Conservation (phyloP, 1,139 yeast species). For the Kodamaea plutei region DNA sequence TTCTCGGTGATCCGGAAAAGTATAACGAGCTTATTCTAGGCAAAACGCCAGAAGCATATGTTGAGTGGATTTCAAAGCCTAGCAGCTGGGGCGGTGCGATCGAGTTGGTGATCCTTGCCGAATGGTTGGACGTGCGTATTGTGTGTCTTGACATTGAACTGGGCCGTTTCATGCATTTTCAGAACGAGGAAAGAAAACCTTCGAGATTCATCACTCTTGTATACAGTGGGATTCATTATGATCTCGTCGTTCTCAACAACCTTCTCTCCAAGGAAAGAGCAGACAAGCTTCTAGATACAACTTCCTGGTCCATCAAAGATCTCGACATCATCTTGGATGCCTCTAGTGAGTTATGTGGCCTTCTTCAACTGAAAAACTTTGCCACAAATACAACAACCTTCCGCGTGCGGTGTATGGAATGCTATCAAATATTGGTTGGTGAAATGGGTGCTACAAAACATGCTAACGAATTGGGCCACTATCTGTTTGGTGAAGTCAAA, state of each 20-base stretch:
- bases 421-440: conserved; percentile 53
- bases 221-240: conserved; percentile 77
- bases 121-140: conserved; percentile 50
- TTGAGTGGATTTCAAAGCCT: conserved; percentile 56
- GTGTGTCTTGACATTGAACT: conserved; percentile 68
- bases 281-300: conserved; percentile 9
- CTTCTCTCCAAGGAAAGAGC: conserved; percentile 16
- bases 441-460: conserved; percentile 67
- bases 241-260: conserved; percentile 48
- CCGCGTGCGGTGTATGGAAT: conserved; percentile 54
- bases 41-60: conserved; percentile 45
- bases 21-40: conserved; percentile 64
- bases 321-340: conserved; percentile 27
- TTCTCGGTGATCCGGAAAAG: conserved; percentile 37
- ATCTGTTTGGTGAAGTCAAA: conserved; percentile 58
- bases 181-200: conserved; percentile 27
- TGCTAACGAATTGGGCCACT: conserved; percentile 62
- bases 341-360: conserved; percentile 37
- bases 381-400: conserved; percentile 67
- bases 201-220: conserved; percentile 49
- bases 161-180: conserved; percentile 54
- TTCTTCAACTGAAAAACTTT: conserved; percentile 51
- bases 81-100: conserved; percentile 88
- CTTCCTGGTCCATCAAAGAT: conserved; percentile 14
- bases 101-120: conserved; percentile 64